phyloP scores from a whole-genome alignment of 2,329 filamentous ascomycete genomes.

The Chaetoscypha palmicola region DNA sequence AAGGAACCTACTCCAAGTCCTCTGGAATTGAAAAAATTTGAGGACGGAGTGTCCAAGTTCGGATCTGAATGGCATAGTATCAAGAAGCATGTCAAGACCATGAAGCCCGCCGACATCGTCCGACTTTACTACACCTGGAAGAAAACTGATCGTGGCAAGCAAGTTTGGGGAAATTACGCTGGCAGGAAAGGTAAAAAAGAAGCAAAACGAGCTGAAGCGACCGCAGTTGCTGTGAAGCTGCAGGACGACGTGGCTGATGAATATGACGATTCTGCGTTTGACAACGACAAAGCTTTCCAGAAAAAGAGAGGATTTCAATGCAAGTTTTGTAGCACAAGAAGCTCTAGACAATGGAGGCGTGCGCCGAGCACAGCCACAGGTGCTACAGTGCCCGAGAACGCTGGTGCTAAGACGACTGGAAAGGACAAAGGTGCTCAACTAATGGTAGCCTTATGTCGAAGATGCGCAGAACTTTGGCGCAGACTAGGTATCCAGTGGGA shows the following conservation, averaged over 20 bases:
- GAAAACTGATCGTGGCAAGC: constrained; percentile 76
- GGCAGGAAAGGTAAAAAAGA: constrained; percentile 89
- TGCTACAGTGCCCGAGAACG: constrained; percentile 59
- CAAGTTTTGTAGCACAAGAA: constrained; percentile 80
- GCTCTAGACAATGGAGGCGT: constrained; percentile 83
- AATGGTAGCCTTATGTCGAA: constrained; percentile 76
- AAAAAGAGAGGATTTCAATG: constrained; percentile 83
- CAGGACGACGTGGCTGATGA: constrained; percentile 91
- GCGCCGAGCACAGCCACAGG: constrained; percentile 72
- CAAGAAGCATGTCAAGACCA: constrained; percentile 76
- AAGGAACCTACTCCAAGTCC: constrained; percentile 77
- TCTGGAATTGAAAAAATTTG: constrained; percentile 80
- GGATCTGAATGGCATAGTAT: constrained; percentile 84
- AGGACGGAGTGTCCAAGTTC: constrained; percentile 82
- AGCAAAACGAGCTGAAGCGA: constrained; percentile 63
- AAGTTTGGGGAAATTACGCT: constrained; percentile 85
- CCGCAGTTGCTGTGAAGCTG: constrained; percentile 64
- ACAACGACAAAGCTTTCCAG: constrained; percentile 57
- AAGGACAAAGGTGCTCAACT: constrained; percentile 74
- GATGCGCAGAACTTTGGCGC: constrained; percentile 90
- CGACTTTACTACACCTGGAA: constrained; percentile 99
- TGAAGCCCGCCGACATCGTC: constrained; percentile 73
- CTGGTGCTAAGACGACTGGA: constrained; percentile 48
- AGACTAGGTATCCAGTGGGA: constrained; percentile 96
- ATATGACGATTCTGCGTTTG: constrained; percentile 91